Evolutionary conservation across 345 rosid species (phyloP), one percentile per base, ranked within the genome.

Genomic region (Litchi chinensis): DNA sequence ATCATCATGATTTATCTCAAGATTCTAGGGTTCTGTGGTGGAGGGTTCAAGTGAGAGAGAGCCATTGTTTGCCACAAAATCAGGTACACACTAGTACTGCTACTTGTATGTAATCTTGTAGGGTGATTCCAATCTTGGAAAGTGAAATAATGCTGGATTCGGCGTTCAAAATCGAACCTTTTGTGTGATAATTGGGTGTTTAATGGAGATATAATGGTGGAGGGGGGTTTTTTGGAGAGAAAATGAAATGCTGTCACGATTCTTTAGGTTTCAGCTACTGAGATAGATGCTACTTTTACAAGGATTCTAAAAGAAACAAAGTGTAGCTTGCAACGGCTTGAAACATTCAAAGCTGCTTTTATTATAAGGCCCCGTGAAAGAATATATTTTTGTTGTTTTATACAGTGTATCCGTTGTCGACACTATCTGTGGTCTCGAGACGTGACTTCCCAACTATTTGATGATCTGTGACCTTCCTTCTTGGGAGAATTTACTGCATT

Each of bases 1-100:
- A 59, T 22, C 24, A 50, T 74, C 80, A 80, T 80, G 82, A 82
- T 87, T 68, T 87, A 76, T 75, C 86, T 84, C 82, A 82, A 85
- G 87, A 84, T 82, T 74, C 81, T 82, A 44, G 84, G 76, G 70
- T 76, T 77, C 75, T 65, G 32, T 39, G 28, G 10, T 43, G 72
- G 65, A 54, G 78, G 75, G 48, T 65, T 26, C 50, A 6, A 11
- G 74, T 48, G 68, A 65, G 70, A 66, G 50, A 32, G 37, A 32
- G 37, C 63, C 77, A 46, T 72, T 76, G 64, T 44, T 60, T 8
- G n/a, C 28, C 28, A 22, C 12, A 22, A 60, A 60, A 74, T 65
- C 81, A 82, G 87, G 85, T 85, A 82, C 60, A 65, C 11, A 43
- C 59, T 54, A 50, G 5, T 50, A n/a, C 57, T 7, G 21, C 24